Percentiles rank a stretch among this genome's conserved stretches.
phyloP scores from a whole-genome alignment of 805 yeast species.

The Nadsonia fulvescens region DNA sequence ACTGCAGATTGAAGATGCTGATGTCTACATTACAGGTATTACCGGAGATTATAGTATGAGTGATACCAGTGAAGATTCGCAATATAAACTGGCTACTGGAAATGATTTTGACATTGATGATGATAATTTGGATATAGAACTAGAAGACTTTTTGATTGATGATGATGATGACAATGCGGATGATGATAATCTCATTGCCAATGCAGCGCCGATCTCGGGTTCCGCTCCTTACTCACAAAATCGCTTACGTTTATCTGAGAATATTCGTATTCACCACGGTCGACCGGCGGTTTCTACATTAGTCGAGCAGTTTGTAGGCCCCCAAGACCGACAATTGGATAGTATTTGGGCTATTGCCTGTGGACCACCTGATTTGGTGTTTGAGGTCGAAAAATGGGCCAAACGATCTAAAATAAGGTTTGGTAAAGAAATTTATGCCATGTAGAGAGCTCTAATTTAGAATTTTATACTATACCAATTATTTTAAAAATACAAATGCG shows the following conservation, averaged over 20 bases:
- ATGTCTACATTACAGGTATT: no score
- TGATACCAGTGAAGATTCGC: neutral
- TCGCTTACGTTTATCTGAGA: constrained; percentile 2
- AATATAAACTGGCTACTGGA: neutral
- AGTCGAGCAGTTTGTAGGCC: constrained; percentile 9
- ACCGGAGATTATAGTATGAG: constrained; percentile 1
- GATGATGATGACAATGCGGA: constrained; percentile 6
- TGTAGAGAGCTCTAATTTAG: no score
- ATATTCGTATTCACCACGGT: constrained; percentile 7
- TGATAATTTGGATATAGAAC: constrained; percentile 2
- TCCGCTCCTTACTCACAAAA: neutral
- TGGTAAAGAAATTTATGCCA: constrained; percentile 11
- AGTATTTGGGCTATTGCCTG: constrained; percentile 66
- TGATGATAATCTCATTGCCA: constrained; percentile 2
- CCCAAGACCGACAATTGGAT: constrained; percentile 19
- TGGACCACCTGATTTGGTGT: constrained; percentile 61
- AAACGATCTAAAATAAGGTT: constrained; percentile 37
- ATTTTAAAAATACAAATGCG: constrained; percentile 1
- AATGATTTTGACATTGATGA: constrained; percentile 1
- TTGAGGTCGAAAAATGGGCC: constrained; percentile 63
- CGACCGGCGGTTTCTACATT: constrained; percentile 9
- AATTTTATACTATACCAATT: no score
- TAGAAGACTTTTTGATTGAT: constrained; percentile 1
- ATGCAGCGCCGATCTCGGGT: neutral
- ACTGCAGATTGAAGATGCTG: no score